Evolutionary conservation across 148 eudicot genomes (phyloP), one percentile per base, ranked within the genome.

Genomic region (Spergularia bocconei): DNA sequence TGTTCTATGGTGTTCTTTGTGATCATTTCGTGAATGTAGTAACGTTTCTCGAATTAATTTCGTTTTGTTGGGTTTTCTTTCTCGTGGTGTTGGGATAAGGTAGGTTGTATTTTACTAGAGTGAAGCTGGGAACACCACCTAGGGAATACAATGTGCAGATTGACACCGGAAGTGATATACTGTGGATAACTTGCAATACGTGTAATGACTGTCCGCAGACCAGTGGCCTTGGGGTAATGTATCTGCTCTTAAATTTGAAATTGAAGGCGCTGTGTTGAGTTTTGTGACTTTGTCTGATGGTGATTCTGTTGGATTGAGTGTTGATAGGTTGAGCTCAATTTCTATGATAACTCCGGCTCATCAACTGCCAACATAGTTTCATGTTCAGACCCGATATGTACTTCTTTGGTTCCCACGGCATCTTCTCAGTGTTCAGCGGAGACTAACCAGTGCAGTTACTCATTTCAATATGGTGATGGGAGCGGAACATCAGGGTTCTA

Each of bases 101-200:
- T 63, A 92, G 98, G 87, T 85, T 95, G 77, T 92, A 92, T 78
- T 95, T 78, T 74, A 89, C 98, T 14, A 92, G 88, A 86, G 91
- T 95, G 57, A 95, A 76, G 76, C 77, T 95, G 70, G 98, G 98
- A 58, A 89, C 97, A 47, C 98, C 98, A 15, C 97, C 97, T 29
- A 89, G 79, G 85, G 98, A 95, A 78, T 95, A 86, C 85, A 95
- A 92, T 71, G 99, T 95, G 83, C 99, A 92, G 83, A 95, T 95
- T 68, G 99, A 95, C 81, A 95, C 99, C 0, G 99, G 99, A 75
- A 95, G 99, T 79, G 99, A 95, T 74, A 85, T 90, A 70, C 82
- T 95, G 69, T 95, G 99, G 99, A 89, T 95, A 82, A 82, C 86
- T 71, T 92, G 99, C 83, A 86, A 80, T 81, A 82, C 97, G 63